Conservation (phyloP, 2,329 filamentous ascomycete genomes). For the Hypoxylon sp. region DNA sequence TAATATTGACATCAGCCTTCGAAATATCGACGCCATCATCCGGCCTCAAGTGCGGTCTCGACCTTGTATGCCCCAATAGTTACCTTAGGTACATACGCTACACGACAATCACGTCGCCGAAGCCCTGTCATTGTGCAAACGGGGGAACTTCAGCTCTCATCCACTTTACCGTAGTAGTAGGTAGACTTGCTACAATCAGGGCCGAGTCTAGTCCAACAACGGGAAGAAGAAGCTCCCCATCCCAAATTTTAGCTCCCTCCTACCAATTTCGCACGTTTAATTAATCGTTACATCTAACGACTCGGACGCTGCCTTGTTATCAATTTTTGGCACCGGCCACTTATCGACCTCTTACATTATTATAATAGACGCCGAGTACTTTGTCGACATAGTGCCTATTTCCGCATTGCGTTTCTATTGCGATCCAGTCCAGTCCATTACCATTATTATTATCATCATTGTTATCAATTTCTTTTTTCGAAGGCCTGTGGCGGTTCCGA, state of each 20-base stretch:
- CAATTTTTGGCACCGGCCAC: constrained; percentile 27
- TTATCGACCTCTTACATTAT: constrained; percentile 19
- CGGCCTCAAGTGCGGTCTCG: constrained; percentile 35
- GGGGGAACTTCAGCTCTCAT: constrained; percentile 24
- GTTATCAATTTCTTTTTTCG: neutral
- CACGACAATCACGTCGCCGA: constrained; percentile 36
- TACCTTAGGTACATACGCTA: constrained; percentile 17
- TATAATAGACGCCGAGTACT: constrained; percentile 24
- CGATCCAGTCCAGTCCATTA: no score
- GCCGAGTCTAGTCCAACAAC: constrained; percentile 41
- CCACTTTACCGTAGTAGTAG: constrained; percentile 30
- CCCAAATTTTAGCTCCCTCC: constrained; percentile 22
- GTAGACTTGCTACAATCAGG: constrained; percentile 30
- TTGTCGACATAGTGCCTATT: constrained; percentile 30
- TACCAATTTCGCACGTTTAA: constrained; percentile 33
- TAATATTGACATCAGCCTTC: constrained; percentile 39
- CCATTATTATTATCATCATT: no score
- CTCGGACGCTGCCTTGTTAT: constrained; percentile 27
- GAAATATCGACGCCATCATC: constrained; percentile 41
- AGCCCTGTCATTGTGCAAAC: constrained; percentile 40
- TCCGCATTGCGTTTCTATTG: constrained; percentile 13
- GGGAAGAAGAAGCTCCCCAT: constrained; percentile 34
- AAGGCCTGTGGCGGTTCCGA: constrained; percentile 36
- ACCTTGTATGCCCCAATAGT: constrained; percentile 40
- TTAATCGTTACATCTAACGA: constrained; percentile 37